phyloP scores from a whole-genome alignment of 257 asterid species.

The Solanum tarijense region DNA sequence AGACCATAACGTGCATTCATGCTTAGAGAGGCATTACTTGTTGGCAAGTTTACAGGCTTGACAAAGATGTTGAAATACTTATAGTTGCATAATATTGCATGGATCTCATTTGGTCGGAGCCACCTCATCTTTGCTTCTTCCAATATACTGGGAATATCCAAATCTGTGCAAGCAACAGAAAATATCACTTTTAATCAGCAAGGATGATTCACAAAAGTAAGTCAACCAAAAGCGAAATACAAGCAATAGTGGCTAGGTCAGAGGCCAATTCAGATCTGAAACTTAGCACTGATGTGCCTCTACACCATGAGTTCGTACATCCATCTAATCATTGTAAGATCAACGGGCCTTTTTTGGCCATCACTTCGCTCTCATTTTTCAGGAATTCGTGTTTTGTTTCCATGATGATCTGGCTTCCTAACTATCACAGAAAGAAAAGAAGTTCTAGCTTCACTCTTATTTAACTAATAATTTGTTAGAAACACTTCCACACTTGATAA shows the following conservation, averaged over 20 bases:
- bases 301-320: not conserved
- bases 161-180: constrained; percentile 42
- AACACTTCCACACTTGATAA: not conserved
- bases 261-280: not conserved
- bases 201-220: not conserved
- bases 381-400: not conserved
- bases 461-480: not conserved
- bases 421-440: not conserved
- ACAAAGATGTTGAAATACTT: constrained; percentile 62
- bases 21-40: constrained; percentile 40
- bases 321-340: not conserved
- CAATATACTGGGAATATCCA: constrained; percentile 53
- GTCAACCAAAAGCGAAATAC: not conserved
- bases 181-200: not conserved
- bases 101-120: constrained; percentile 95
- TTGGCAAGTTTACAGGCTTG: constrained; percentile 82
- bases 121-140: constrained; percentile 85
- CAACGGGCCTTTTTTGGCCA: not conserved
- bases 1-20: not conserved
- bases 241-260: not conserved
- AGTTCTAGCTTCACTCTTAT: not conserved
- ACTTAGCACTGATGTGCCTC: not conserved
- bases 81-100: constrained; percentile 78
- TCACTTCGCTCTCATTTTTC: not conserved
- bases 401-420: not conserved